These are phyloP conservation scores for Tetrahymena malaccensis DNA, from an alignment of 73 alveolate genomes.

Conservation along the genomic window DNA sequence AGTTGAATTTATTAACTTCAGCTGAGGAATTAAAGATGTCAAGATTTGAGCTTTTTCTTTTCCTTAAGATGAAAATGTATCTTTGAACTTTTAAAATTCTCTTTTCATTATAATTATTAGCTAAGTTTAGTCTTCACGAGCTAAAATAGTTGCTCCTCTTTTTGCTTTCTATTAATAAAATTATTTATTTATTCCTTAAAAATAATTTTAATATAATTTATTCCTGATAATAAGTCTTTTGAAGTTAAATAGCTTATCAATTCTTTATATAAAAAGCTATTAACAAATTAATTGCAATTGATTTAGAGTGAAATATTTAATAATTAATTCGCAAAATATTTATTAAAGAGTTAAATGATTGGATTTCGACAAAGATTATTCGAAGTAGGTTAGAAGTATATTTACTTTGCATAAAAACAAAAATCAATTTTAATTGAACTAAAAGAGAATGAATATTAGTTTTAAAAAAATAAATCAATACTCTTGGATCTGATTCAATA, in stretches of 20 bases:
- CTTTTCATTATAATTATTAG: not conserved
- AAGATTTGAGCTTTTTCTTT: not conserved
- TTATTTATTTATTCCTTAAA: no score
- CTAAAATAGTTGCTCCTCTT: not conserved
- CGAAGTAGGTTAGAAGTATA: no score
- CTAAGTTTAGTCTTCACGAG: not conserved
- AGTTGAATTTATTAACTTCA: not conserved
- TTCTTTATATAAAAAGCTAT: no score
- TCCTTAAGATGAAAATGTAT: not conserved
- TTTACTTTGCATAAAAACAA: no score
- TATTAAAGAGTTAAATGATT: no score
- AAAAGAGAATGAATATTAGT: no score
- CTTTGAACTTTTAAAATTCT: not conserved
- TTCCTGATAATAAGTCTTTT: no score
- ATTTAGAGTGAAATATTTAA: no score
- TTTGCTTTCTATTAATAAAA: not conserved
- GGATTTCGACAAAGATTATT: not conserved
- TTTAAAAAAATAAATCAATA: not conserved
- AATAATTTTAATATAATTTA: no score
- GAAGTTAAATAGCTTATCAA: not conserved
- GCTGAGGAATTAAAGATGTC: not conserved
- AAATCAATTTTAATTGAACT: no score
- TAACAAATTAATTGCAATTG: no score
- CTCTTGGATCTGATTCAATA: not conserved
- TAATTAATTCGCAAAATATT: not conserved